A percentile compares a stretch with the other conserved stretches of the same genome.
phyloP scores from a whole-genome alignment of 2,329 filamentous ascomycete species.

The Monosporascus sp. region DNA sequence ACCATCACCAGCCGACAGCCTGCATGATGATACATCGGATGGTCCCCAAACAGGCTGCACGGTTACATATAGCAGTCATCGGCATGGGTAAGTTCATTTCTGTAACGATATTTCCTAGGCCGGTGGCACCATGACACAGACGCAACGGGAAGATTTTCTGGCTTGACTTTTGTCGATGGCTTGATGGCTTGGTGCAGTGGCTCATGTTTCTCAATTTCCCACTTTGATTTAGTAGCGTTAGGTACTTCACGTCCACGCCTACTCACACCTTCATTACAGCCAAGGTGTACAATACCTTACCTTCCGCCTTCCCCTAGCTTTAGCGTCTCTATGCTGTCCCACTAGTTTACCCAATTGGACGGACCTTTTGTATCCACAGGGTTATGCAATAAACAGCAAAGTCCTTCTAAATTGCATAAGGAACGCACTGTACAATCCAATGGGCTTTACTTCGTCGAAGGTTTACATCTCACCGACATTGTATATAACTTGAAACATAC shows the following conservation, averaged over 20 bases:
- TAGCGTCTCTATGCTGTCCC: too few relatives aligned
- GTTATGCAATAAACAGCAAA: too few relatives aligned
- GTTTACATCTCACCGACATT: too few relatives aligned
- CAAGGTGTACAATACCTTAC: slow-evolving; percentile 2
- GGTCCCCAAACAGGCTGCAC: slow-evolving; percentile 4
- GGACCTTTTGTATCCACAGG: too few relatives aligned
- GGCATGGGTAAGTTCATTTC: background rate
- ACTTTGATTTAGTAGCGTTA: slow-evolving; percentile 14
- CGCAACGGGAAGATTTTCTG: slow-evolving; percentile 1
- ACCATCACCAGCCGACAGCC: background rate
- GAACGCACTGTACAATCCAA: too few relatives aligned
- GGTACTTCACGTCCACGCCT: too few relatives aligned
- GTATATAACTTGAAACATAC: too few relatives aligned
- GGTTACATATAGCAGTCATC: slow-evolving; percentile 1
- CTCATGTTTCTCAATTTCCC: slow-evolving; percentile 20
- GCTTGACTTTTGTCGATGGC: slow-evolving; percentile 8
- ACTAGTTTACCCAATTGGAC: too few relatives aligned
- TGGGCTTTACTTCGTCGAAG: too few relatives aligned
- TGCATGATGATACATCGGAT: background rate
- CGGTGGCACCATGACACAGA: slow-evolving; percentile 3
- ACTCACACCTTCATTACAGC: too few relatives aligned
- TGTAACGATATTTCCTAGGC: slow-evolving; percentile 2
- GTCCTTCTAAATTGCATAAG: too few relatives aligned
- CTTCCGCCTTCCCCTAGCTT: slow-evolving; percentile 25
- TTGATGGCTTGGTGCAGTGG: slow-evolving; percentile 15